phyloP scores from a whole-genome alignment of 2,329 filamentous ascomycete species.

The Fusarium begoniae region DNA sequence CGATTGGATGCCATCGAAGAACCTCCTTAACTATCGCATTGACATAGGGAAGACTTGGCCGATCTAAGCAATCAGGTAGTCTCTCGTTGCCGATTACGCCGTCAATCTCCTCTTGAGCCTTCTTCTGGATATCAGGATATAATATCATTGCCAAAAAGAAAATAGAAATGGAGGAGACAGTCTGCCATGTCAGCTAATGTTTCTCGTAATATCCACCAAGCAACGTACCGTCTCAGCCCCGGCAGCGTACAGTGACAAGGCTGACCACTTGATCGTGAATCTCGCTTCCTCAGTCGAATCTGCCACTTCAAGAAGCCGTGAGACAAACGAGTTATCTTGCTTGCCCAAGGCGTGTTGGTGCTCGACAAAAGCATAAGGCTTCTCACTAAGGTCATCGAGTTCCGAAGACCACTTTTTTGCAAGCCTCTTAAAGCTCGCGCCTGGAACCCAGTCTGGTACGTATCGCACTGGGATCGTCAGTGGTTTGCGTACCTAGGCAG shows the following conservation, averaged over 20 bases:
- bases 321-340: constrained; percentile 13
- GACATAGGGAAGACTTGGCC: constrained; percentile 40
- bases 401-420: constrained; percentile 18
- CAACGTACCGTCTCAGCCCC: constrained; percentile 32
- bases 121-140: constrained; percentile 20
- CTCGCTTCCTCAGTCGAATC: constrained; percentile 17
- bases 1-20: constrained; percentile 42
- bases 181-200: background rate
- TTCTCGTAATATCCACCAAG: background rate
- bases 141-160: constrained; percentile 32
- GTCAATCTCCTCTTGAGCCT: constrained; percentile 34
- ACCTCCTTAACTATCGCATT: constrained; percentile 44
- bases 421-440: constrained; percentile 15
- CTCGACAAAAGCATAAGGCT: constrained; percentile 28
- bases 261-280: constrained; percentile 32
- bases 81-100: constrained; percentile 39
- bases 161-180: constrained; percentile 22
- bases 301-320: constrained; percentile 6
- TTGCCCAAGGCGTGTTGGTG: constrained; percentile 16
- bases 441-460: constrained; percentile 30
- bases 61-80: constrained; percentile 37
- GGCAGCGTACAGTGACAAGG: constrained; percentile 28
- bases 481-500: background rate
- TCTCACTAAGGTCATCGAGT: constrained; percentile 4
- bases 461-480: constrained; percentile 9